These are phyloP conservation scores for Daldinia loculata DNA, from an alignment of 495 filamentous ascomycete genomes.

Conservation along the genomic window DNA sequence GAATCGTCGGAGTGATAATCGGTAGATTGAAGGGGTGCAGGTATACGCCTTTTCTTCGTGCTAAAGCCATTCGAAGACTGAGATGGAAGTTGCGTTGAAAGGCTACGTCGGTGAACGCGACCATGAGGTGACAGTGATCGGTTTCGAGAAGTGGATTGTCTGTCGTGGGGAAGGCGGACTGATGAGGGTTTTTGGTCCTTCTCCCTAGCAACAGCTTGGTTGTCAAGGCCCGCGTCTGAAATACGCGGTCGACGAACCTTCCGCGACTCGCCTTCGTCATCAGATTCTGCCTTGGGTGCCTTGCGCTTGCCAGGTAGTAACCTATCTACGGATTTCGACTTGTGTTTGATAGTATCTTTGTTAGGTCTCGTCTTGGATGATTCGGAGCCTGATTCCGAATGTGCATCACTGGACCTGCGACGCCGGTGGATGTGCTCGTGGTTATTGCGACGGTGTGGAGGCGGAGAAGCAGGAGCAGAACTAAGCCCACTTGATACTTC, in stretches of 20 bases:
- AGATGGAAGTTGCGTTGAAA: slow-evolving; percentile 67
- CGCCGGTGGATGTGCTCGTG: slow-evolving; percentile 49
- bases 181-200: slow-evolving; percentile 45
- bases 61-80: slow-evolving; percentile 61
- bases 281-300: slow-evolving; percentile 56
- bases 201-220: slow-evolving; percentile 44
- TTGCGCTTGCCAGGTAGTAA: slow-evolving; percentile 56
- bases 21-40: slow-evolving; percentile 66
- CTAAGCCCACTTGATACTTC: slow-evolving; percentile 62
- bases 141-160: slow-evolving; percentile 53
- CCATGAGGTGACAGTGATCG: slow-evolving; percentile 71
- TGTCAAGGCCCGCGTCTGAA: slow-evolving; percentile 54
- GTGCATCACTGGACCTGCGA: slow-evolving; percentile 52
- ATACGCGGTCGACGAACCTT: slow-evolving; percentile 59
- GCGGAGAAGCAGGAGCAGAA: slow-evolving; percentile 63
- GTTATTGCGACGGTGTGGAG: slow-evolving; percentile 35
- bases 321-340: slow-evolving; percentile 51
- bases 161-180: slow-evolving; percentile 48
- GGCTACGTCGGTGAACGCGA: slow-evolving; percentile 67
- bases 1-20: slow-evolving; percentile 79
- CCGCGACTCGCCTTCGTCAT: slow-evolving; percentile 58
- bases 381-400: slow-evolving; percentile 59
- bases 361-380: slow-evolving; percentile 48
- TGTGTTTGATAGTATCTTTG: slow-evolving; percentile 50
- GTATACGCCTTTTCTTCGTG: slow-evolving; percentile 64